phyloP scores from a whole-genome alignment of 345 rosid species.

The Moricandia moricandioides region DNA sequence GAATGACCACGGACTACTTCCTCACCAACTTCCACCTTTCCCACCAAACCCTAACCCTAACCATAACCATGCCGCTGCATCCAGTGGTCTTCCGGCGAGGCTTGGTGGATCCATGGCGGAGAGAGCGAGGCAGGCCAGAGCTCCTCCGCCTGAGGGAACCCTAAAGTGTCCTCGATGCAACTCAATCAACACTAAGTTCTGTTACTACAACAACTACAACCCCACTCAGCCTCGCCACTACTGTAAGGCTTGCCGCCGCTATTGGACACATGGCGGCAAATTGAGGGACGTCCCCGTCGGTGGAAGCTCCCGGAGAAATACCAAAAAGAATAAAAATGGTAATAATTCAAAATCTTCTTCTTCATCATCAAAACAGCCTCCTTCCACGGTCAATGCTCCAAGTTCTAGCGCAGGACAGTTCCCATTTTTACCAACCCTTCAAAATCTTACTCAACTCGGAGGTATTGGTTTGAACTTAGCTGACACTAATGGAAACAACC shows the following conservation, averaged over 20 bases:
- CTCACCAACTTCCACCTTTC: slow-evolving; percentile 50
- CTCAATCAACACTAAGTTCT: slow-evolving; percentile 75
- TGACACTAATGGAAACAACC: slow-evolving; percentile 37
- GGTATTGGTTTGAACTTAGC: slow-evolving; percentile 56
- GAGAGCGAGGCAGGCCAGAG: slow-evolving; percentile 60
- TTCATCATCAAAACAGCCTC: slow-evolving; percentile 36
- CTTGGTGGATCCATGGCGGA: slow-evolving; percentile 66
- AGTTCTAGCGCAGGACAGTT: slow-evolving; percentile 45
- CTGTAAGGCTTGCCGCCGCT: slow-evolving; percentile 77
- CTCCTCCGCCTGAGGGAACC: slow-evolving; percentile 54
- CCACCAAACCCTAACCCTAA: slow-evolving; percentile 40
- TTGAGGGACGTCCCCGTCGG: slow-evolving; percentile 76
- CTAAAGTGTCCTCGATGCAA: slow-evolving; percentile 77
- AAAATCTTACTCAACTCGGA: slow-evolving; percentile 45
- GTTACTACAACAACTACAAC: slow-evolving; percentile 82
- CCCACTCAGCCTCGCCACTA: slow-evolving; percentile 81
- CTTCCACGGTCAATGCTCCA: slow-evolving; percentile 31
- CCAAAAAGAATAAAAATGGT: slow-evolving; percentile 56
- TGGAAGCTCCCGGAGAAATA: slow-evolving; percentile 65
- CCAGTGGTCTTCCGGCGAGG: slow-evolving; percentile 33
- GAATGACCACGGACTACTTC: slow-evolving; percentile 33
- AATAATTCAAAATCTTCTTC: slow-evolving; percentile 42
- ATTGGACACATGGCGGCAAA: slow-evolving; percentile 82
- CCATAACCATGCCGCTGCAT: slow-evolving; percentile 30
- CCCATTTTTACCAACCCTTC: slow-evolving; percentile 55